Base-by-base conservation (phyloP, 176 grass and related monocot species). In the Calamus simplicifolius region DNA sequence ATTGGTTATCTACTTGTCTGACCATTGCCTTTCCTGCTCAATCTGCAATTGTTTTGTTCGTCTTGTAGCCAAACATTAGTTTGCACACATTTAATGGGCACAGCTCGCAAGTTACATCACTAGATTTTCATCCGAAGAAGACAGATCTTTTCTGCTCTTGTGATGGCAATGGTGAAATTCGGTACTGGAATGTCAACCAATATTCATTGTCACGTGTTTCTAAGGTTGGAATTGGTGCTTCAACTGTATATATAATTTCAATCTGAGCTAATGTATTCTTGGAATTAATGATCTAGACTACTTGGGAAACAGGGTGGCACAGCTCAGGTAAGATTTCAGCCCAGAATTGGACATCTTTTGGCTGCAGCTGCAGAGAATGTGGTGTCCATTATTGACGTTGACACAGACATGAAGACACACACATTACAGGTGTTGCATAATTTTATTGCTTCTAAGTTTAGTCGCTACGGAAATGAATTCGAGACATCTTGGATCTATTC, bases 261-360 rank as follows among this genome's bases (percentile, higher is more conserved):
- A 15, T 48, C 1, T 72, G 56, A 16, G 19, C 15, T 62, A 48
- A 55, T 68, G 18, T 16, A 51, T 13, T 50, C 16, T 61, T 61
- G 75, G 16, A 55, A 18, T 27, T 28, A 74, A 18, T 64, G 23
- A 58, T 56, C 43, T 51, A 43, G 12, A 43, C 71, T 29, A 48
- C 66, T 79, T 77, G 63, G 59, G 60, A 82, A 72, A 21, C 81
- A 98, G 81, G 84, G 93, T 63, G 93, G 78, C 31, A 76, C 64
- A 2, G 69, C 73, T 52, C 85, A 76, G 69, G 84, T 98, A 25
- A 88, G 87, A 73, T 92, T 98, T 72, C 87, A 98, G 50, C 93
- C 87, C 63, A 77, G 70, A 52, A 75, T 52, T 43, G 87, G 93
- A 55, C 81, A 87, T 60, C 49, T 89, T 55, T 81, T 98, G n/a